Conservation (phyloP, 2,329 filamentous ascomycete species). For the Ceratocystis eucalypticola region DNA sequence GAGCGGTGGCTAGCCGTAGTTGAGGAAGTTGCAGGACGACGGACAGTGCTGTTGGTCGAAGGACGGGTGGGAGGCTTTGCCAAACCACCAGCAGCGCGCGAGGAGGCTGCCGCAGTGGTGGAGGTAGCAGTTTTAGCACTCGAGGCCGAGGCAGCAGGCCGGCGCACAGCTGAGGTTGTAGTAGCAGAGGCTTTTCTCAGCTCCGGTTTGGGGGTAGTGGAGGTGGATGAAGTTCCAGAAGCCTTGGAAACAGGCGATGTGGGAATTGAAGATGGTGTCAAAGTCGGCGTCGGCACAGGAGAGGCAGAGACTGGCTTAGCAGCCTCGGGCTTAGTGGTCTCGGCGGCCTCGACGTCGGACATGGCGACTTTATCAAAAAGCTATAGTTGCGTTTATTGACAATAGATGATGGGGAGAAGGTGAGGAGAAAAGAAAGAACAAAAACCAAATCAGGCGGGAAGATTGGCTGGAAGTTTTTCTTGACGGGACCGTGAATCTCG, state of each 20-base stretch:
- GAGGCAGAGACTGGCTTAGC: conserved; percentile 26
- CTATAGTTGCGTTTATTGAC: conserved; percentile 19
- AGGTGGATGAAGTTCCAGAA: conserved; percentile 22
- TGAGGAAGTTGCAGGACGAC: conserved; percentile 27
- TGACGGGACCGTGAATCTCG: conserved; percentile 10
- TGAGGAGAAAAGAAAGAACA: conserved; percentile 9
- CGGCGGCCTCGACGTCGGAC: conserved; percentile 37
- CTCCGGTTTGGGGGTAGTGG: conserved; percentile 22
- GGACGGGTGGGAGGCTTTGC: conserved; percentile 38
- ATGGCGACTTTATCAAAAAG: conserved; percentile 25
- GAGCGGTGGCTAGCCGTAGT: conserved; percentile 33
- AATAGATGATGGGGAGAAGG: conserved; percentile 11
- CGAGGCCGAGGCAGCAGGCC: conserved; percentile 26
- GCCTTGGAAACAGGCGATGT: conserved; percentile 26
- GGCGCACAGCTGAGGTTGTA: conserved; percentile 25
- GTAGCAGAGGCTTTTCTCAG: conserved; percentile 28
- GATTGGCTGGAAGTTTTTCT: conserved; percentile 1
- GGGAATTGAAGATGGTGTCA: conserved; percentile 23
- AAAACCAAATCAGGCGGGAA: background rate
- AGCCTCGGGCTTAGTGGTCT: conserved; percentile 33
- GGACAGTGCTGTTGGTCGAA: conserved; percentile 28
- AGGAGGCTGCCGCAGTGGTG: conserved; percentile 17
- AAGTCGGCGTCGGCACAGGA: conserved; percentile 18
- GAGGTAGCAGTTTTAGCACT: conserved; percentile 24
- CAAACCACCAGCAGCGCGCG: conserved; percentile 30